Base-by-base conservation (phyloP, 2,329 filamentous ascomycete species). In the Venturia aucupariae region DNA sequence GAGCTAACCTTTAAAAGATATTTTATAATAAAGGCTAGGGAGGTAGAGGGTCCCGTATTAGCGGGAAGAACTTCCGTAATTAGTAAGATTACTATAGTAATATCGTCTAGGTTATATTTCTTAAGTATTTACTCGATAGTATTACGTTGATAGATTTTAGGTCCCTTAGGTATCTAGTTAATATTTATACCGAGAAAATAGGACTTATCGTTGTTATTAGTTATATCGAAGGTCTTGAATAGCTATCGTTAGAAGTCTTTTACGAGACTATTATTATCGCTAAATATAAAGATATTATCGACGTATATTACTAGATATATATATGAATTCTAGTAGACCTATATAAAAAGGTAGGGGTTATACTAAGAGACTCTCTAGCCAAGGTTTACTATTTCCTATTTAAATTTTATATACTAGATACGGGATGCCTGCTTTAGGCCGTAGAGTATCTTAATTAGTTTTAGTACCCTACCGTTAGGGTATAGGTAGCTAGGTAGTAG, bases 401-500 rank as follows among this genome's bases (percentile, higher is more conserved):
- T 57, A 17, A 72, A 66, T 0, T 67, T 68, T 10, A 65, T 32
- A 66, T 69, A 70, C 73, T 66, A 74, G 6, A 67, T 64, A 3
- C 68, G 57, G 5, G 69, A 69, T 15, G 71, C 65, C 67, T 74
- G 68, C 57, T 74, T 74, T 0, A 75, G 67, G 13, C 71, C 68
- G 65, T 75, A 75, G 13, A 75, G 67, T 0, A 69, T 69, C 59
- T 70, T 72, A 2, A 62, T 54, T 0, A 74, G 67, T 39, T 68
- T 61, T 54, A 65, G 70, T 11, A 72, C 67, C 15, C 38, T 61
- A 0, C n/a, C 38, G 44, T 41, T 55, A n/a, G 35, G 39, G 19
- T 65, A 42, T 1, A 4, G 30, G 22, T 69, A 67, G 4, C 68
- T 63, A 3, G 65, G 54, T 13, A 69, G 71, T 39, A 68, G 66